Conservation (phyloP, 2,329 filamentous ascomycete species). For the Furcasterigmium sp. region DNA sequence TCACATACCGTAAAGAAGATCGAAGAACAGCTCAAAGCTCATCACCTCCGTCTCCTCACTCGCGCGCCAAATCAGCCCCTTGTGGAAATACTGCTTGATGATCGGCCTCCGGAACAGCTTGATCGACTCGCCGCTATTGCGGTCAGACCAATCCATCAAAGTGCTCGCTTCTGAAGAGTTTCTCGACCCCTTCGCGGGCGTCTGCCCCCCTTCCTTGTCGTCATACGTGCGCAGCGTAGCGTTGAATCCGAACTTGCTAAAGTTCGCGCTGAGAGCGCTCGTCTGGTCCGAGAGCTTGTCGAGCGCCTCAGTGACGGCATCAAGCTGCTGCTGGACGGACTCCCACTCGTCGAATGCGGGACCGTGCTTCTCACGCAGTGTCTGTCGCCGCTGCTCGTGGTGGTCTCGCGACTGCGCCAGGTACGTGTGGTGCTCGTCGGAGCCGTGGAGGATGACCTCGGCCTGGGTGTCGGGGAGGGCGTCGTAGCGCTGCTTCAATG, state of each 20-base stretch:
- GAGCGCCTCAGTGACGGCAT: conserved; percentile 45
- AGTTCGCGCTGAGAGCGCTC: conserved; percentile 54
- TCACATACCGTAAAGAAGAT: conserved; percentile 47
- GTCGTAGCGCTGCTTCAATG: conserved; percentile 37
- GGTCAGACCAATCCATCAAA: conserved; percentile 15
- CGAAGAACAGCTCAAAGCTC: conserved; percentile 60
- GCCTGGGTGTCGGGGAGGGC: conserved; percentile 30
- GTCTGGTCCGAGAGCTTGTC: conserved; percentile 48
- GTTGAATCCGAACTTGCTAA: conserved; percentile 58
- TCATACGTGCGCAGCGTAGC: conserved; percentile 49
- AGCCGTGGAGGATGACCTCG: conserved; percentile 55
- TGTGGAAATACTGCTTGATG: conserved; percentile 62
- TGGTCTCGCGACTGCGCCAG: conserved; percentile 46
- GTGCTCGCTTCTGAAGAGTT: conserved; percentile 17
- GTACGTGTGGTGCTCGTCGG: conserved; percentile 36
- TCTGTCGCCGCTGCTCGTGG: conserved; percentile 41
- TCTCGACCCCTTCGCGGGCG: background rate
- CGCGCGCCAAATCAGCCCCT: conserved; percentile 58
- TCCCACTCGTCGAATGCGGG: conserved; percentile 52
- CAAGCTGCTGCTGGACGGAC: conserved; percentile 45
- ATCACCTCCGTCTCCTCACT: conserved; percentile 54
- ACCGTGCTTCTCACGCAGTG: conserved; percentile 42
- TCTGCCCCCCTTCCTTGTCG: conserved; percentile 17
- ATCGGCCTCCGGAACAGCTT: conserved; percentile 55
- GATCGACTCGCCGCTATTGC: conserved; percentile 35